Base-by-base conservation (phyloP, 108 stramenopile species). In the Nitzschia inconspicua region DNA sequence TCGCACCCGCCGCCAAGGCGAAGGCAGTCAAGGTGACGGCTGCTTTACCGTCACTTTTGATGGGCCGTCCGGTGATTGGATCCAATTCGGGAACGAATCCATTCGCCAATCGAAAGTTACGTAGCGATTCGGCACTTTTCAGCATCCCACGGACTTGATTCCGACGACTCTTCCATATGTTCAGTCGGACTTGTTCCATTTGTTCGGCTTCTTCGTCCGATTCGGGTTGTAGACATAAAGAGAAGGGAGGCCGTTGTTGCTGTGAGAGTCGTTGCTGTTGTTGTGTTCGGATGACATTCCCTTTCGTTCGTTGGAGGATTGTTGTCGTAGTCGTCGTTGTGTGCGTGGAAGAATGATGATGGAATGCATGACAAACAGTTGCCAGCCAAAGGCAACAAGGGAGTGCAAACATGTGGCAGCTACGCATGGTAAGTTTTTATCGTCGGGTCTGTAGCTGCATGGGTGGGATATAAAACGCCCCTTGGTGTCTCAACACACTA, bases 1-100 rank as follows among this genome's bases (percentile, higher is more conserved):
- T 86, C 5, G 92, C 92, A 20, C 88, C 91, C n/a, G 77, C 81
- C 8, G 90, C 92, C 22, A 92, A 83, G 2, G 76, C 81, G 71
- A 94, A 88, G 3, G 95, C 92, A 2, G 92, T 92, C 3, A 86
- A 23, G 0, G 85, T 77, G 8, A 94, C 26, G 4, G 91, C 89
- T 2, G 75, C 49, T 63, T 89, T 85, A 13, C 79, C 77, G 55
- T 85, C 86, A 0, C 72, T 67, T 60, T 82, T 78, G 46, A 65
- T 60, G 41, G 86, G 73, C 35, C 79, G 68, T 29, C 73, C 80
- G 0, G 68, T 76, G n/a, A n/a, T n/a, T 48, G 84, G 81, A 58
- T 85, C 79, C 22, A 81, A 34, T 56, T 76, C 79, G 20, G 79
- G 78, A 18, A 79, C 73, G 26, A 71, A 65, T 11, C 71, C 78